Base-by-base conservation (phyloP, 352 stramenopile genomes). In the Phytophthora ramorum region DNA sequence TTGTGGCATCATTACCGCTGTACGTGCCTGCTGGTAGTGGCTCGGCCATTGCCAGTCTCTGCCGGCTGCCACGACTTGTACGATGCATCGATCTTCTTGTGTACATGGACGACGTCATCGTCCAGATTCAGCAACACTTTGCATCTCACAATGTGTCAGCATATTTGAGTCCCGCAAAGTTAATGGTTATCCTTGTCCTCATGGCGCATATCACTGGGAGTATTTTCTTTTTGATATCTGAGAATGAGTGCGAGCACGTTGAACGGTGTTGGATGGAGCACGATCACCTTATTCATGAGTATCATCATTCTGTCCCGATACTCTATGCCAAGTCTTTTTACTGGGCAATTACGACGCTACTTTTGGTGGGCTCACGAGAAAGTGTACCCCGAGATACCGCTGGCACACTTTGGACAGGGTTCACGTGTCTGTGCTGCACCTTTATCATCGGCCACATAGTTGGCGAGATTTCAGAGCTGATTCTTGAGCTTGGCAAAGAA, bases 391-490 rank as follows among this genome's bases (percentile, higher is more conserved):
- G 79, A 1, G 64, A 71, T 4, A 62, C 67, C 0, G 28, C 63
- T 6, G 82, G 80, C 12, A 91, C 84, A 1, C 41, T 91, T 3
- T 93, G 84, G 84, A 84, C 84, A 3, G 71, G 69, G 0, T 14
- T 81, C 2, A 87, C 78, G 0, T 93, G 83, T 30, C 55, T 91
- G 8, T 74, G 66, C 16, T 91, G 81, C 43, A 90, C 83, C 10
- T 93, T 91, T 38, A 75, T 92, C 43, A 90, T 93, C 61, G 83
- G 85, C 3, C 78, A 92, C 56, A 90, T 92, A 43, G 71, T 93
- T n/a, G 85, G 82, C 6, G 83, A 91, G 41, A 66, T 95, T 12
- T 93, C 86, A 1, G 83, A 91, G 9, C 68, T 93, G n/a, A 93
- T 95, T 45, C 63, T 92, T 6, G 77, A 91, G 32, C 74, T 93